These are phyloP conservation scores for Myxozyma sirexii DNA, from an alignment of 805 yeast genomes.

Conservation along the genomic window DNA sequence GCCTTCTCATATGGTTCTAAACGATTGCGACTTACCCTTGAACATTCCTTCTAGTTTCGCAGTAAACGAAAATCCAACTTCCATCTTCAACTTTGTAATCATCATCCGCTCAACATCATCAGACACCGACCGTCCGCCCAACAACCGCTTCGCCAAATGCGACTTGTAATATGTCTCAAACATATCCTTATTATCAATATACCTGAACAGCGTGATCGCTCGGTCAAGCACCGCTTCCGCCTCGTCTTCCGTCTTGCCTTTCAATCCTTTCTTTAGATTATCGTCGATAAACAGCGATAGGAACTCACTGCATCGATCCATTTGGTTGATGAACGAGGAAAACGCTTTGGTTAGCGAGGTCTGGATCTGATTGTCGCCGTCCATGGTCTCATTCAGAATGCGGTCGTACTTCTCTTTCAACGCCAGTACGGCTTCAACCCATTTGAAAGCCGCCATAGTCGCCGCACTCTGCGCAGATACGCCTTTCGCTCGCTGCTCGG, in stretches of 20 bases:
- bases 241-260: slow-evolving; percentile 52
- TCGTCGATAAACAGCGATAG: slow-evolving; percentile 62
- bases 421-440: slow-evolving; percentile 63
- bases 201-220: slow-evolving; percentile 65
- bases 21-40: slow-evolving; percentile 40
- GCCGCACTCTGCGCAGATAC: slow-evolving; percentile 36
- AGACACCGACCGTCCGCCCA: slow-evolving; percentile 51
- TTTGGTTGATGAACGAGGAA: slow-evolving; percentile 49
- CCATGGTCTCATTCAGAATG: slow-evolving; percentile 54
- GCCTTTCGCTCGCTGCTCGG: slow-evolving; percentile 10
- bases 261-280: slow-evolving; percentile 54
- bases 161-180: slow-evolving; percentile 83
- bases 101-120: slow-evolving; percentile 69
- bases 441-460: slow-evolving; percentile 61
- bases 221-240: slow-evolving; percentile 54
- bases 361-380: slow-evolving; percentile 52
- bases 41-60: slow-evolving; percentile 85
- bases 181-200: slow-evolving; percentile 77
- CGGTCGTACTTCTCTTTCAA: slow-evolving; percentile 55
- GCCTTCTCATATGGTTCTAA: neutral
- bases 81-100: slow-evolving; percentile 69
- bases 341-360: slow-evolving; percentile 64
- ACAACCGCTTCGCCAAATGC: slow-evolving; percentile 79
- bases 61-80: slow-evolving; percentile 77
- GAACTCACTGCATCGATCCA: slow-evolving; percentile 46